Conservation (phyloP, 2,329 filamentous ascomycete species). For the Emergomyces africanus region DNA sequence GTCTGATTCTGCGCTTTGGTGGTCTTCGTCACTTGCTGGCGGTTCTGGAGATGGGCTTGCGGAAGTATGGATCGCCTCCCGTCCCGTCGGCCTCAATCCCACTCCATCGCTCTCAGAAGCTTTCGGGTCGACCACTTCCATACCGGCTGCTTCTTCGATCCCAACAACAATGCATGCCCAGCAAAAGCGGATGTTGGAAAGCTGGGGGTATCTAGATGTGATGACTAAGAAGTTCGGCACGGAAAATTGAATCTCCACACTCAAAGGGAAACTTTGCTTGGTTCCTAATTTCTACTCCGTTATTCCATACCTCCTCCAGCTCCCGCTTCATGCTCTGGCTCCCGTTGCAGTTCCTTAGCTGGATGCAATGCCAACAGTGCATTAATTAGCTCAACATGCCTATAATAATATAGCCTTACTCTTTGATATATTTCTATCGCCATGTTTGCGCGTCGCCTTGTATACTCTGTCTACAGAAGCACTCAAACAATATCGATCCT, state of each 20-base stretch:
- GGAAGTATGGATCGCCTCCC: slow-evolving; percentile 1
- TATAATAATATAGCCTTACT: background rate
- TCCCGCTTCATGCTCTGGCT: no score
- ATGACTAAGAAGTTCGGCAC: background rate
- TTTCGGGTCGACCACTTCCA: slow-evolving; percentile 27
- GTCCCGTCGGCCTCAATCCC: slow-evolving; percentile 11
- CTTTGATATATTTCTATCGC: background rate
- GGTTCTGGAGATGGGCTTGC: background rate
- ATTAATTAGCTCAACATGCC: background rate
- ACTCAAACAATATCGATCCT: background rate
- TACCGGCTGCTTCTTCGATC: slow-evolving; percentile 20
- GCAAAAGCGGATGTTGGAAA: no score
- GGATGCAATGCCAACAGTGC: background rate
- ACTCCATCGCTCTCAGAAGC: slow-evolving; percentile 10
- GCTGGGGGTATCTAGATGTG: background rate
- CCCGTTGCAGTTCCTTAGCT: background rate
- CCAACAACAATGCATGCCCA: background rate
- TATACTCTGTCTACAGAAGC: slow-evolving; percentile 22
- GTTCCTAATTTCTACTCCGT: no score
- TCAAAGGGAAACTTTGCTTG: background rate
- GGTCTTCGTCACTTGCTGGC: slow-evolving; percentile 15
- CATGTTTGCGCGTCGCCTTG: slow-evolving; percentile 23
- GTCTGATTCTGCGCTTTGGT: slow-evolving; percentile 24
- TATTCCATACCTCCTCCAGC: background rate
- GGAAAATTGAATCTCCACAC: background rate